Percentiles rank a stretch among this genome's conserved stretches.
phyloP scores from a whole-genome alignment of 371 early-diverging fungal genomes.

The Caulochytrium protostelioides region DNA sequence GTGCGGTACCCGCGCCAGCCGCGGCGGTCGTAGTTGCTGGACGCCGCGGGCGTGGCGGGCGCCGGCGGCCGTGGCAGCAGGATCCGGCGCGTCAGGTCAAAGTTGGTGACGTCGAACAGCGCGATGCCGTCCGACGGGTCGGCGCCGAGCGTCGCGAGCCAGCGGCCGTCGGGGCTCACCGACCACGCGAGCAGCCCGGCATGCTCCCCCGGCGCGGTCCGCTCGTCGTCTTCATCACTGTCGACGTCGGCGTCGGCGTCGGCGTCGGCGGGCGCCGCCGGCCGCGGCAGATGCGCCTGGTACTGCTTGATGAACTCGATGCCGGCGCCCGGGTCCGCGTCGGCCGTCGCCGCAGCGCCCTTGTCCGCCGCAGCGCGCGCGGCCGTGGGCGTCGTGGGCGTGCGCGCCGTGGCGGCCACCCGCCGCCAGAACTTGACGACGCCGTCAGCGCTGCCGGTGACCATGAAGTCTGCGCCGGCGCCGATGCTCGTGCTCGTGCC shows the following conservation, averaged over 20 bases:
- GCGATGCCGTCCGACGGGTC: conserved; percentile 72
- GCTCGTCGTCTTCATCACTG: too few species aligned
- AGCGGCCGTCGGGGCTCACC: conserved; percentile 39
- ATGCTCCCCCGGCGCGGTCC: too few species aligned
- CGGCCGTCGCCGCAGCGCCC: too few species aligned
- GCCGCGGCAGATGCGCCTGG: conserved; percentile 57
- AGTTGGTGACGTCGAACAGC: conserved; percentile 87
- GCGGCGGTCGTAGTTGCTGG: background rate
- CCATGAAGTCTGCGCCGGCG: conserved; percentile 60
- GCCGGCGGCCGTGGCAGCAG: background rate
- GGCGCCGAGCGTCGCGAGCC: conserved; percentile 59
- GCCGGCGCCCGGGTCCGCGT: conserved; percentile 68
- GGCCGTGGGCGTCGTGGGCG: too few species aligned
- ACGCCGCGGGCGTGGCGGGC: background rate
- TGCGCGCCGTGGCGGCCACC: too few species aligned
- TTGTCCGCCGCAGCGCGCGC: too few species aligned
- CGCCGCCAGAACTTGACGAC: conserved; percentile 96
- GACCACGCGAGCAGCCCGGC: conserved; percentile 7
- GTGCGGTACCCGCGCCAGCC: background rate
- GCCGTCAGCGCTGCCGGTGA: conserved; percentile 85
- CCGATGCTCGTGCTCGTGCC: conserved; percentile 3
- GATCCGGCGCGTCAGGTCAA: conserved; percentile 33
- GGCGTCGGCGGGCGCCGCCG: conserved; percentile 6
- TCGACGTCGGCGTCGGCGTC: background rate
- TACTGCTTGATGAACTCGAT: conserved; percentile 95